Evolutionary conservation across 129 eudicot genomes (phyloP), one percentile per base, ranked within the genome.

Genomic region (Pulicaria dysenterica): DNA sequence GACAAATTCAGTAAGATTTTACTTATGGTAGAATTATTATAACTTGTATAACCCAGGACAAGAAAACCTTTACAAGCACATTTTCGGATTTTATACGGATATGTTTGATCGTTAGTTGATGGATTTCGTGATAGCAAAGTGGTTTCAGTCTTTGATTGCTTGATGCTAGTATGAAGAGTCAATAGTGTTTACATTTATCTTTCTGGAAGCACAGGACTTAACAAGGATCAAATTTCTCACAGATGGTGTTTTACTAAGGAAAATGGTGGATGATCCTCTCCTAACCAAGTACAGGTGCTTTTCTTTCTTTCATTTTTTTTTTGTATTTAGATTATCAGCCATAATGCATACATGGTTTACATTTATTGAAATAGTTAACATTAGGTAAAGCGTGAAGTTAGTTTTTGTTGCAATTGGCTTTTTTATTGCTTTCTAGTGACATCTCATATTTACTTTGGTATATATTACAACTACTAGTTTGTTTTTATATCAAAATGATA

Each of bases 201-300:
- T 79, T 73, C 64, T 90, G 86, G 67, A 61, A 80, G 81, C 60
- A 65, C 88, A 90, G 99, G 93, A 85, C 56, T 61, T 82, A 56
- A 94, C 99, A 15, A 85, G 91, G 96, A 83, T 94, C 82, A 94
- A 94, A 66, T 94, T 90, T 86, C 95, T 94, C 24, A 88, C 99
- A 0, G 99, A 94, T 86, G 99, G 99, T 67, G 99, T 94, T 31
- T 81, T 94, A 85, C 85, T 94, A 13, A 80, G 99, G 73, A 96
- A 94, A 82, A 94, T 94, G 99, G 90, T 94, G 97, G 89, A 86
- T 77, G 98, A 94, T 86, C 98, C 98, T 69, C 97, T 94, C 41
- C 45, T 94, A 80, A 87, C 86, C 89, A 90, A 87, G 81, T 94
- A 94, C 67, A 90, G 96, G 98, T 93, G 77, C 49, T 84, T 16